phyloP scores from a whole-genome alignment of 2,329 filamentous ascomycete species.

The Trichophyton rubrum region DNA sequence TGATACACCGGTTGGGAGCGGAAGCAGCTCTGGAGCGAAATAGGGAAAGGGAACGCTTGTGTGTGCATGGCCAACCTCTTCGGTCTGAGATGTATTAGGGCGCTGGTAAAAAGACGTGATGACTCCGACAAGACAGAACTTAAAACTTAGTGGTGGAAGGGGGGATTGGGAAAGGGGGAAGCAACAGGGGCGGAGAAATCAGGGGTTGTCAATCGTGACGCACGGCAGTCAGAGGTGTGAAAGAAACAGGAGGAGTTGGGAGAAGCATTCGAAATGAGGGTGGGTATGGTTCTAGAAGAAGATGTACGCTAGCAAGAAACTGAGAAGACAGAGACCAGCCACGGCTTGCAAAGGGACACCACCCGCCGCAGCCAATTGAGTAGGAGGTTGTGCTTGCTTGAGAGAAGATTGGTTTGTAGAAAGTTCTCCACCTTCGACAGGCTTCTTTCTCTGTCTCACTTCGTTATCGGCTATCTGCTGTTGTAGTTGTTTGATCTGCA shows the following conservation, averaged over 20 bases:
- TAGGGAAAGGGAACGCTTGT: not conserved
- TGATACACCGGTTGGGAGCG: not conserved
- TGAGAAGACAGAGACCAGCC: constrained; percentile 70
- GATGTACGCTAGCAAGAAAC: constrained; percentile 89
- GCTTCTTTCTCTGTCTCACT: constrained; percentile 65
- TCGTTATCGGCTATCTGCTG: constrained; percentile 54
- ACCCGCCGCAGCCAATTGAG: constrained; percentile 45
- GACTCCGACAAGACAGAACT: not conserved
- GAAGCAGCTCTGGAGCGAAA: not conserved
- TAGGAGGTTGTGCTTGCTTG: constrained; percentile 41
- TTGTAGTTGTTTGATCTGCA: constrained; percentile 56
- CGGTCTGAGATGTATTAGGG: not conserved
- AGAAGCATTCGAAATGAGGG: not conserved
- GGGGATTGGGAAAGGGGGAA: not conserved
- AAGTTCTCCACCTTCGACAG: constrained; percentile 42
- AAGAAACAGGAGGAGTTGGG: not conserved
- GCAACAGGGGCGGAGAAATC: not conserved
- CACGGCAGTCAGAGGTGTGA: not conserved
- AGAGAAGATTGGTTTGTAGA: constrained; percentile 18
- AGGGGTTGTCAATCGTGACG: not conserved
- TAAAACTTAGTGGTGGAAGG: not conserved
- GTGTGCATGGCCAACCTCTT: not conserved
- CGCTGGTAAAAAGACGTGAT: not conserved
- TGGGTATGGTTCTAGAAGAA: constrained; percentile 56
- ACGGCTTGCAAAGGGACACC: constrained; percentile 81